Conservation (phyloP, 768 basidiomycete species). For the Pleurotus sapidus region DNA sequence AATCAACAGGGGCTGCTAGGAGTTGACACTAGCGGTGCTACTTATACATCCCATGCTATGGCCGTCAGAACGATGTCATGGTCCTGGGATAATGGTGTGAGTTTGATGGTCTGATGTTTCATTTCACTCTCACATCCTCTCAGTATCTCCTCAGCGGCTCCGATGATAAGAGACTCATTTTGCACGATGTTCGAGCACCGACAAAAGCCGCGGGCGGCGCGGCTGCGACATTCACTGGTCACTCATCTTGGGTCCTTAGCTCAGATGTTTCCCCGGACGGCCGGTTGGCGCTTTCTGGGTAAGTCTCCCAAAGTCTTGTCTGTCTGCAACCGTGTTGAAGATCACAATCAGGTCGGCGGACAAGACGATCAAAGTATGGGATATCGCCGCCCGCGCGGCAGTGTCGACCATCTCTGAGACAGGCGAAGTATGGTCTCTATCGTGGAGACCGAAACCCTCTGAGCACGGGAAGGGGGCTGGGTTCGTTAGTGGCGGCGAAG, state of each 20-base stretch:
- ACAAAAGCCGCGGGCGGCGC: conserved; percentile 68
- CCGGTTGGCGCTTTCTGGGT: conserved; percentile 80
- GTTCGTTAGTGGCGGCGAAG: conserved; percentile 75
- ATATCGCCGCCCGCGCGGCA: conserved; percentile 66
- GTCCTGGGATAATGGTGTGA: conserved; percentile 86
- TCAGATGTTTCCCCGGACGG: conserved; percentile 81
- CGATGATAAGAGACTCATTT: conserved; percentile 87
- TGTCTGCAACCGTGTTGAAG: conserved; percentile 3
- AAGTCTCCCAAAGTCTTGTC: conserved; percentile 17
- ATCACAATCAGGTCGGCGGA: conserved; percentile 64
- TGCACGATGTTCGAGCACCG: conserved; percentile 75
- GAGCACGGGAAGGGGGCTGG: conserved; percentile 54
- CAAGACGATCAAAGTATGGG: conserved; percentile 86
- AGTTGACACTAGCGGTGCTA: too few species aligned
- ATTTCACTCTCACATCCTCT: background rate
- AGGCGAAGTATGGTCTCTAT: conserved; percentile 82
- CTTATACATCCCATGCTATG: conserved; percentile 89
- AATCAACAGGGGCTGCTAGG: too few species aligned
- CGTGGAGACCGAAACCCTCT: conserved; percentile 70
- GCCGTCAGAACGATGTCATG: conserved; percentile 83
- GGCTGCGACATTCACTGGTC: conserved; percentile 83
- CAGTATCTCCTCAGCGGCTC: conserved; percentile 88
- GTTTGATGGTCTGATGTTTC: conserved; percentile 16
- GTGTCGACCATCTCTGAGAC: conserved; percentile 78
- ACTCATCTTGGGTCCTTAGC: conserved; percentile 89